These are phyloP conservation scores for Collariella sp. DNA, from an alignment of 495 filamentous ascomycete species.

Conservation along the genomic window DNA sequence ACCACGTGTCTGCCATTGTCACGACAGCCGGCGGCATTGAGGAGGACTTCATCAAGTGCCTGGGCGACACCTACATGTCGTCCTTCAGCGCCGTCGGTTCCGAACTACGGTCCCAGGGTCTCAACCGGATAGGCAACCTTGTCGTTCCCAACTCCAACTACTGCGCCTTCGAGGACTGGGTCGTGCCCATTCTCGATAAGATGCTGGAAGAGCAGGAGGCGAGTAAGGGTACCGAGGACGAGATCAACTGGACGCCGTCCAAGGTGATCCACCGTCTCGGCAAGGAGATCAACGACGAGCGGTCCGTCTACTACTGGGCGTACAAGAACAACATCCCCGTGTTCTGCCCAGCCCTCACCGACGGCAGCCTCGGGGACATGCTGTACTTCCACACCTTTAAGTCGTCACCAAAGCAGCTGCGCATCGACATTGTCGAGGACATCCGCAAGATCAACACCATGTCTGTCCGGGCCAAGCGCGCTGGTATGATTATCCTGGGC, in stretches of 20 bases:
- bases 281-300: constrained; percentile 82
- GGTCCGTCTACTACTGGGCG: constrained; percentile 89
- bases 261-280: constrained; percentile 80
- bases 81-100: constrained; percentile 69
- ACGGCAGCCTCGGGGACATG: constrained; percentile 94
- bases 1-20: constrained; percentile 84
- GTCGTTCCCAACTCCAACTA: constrained; percentile 97
- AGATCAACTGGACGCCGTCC: constrained; percentile 81
- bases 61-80: constrained; percentile 86
- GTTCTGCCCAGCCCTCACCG: constrained; percentile 92
- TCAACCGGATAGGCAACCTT: constrained; percentile 93
- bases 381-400: constrained; percentile 94
- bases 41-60: constrained; percentile 96
- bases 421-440: constrained; percentile 83
- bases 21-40: constrained; percentile 95
- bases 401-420: constrained; percentile 64
- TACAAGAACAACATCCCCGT: constrained; percentile 89
- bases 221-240: constrained; percentile 55
- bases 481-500: constrained; percentile 90
- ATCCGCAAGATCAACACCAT: constrained; percentile 85
- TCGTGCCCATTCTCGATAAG: constrained; percentile 78
- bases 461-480: constrained; percentile 69
- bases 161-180: constrained; percentile 94
- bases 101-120: constrained; percentile 65
- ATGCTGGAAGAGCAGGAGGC: constrained; percentile 92